These are phyloP conservation scores for Cercophora sp. DNA, from an alignment of 495 filamentous ascomycete species.

Conservation along the genomic window DNA sequence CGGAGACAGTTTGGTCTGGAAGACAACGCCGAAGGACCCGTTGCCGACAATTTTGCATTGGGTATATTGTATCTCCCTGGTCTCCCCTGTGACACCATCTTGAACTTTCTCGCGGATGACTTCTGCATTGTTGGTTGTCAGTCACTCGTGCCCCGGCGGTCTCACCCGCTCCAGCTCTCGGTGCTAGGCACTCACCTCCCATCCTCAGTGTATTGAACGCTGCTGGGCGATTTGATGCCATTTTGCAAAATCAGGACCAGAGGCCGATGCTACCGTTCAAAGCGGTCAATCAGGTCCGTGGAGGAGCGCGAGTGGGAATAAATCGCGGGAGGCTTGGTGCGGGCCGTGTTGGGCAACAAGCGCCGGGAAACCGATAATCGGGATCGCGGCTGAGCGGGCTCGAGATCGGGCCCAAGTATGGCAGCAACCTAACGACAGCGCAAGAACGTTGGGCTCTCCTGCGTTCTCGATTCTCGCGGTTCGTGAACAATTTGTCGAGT, in stretches of 20 bases:
- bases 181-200: constrained; percentile 44
- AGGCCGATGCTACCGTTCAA: constrained; percentile 32
- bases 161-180: neutral
- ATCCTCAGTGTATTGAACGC: constrained; percentile 52
- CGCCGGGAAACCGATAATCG: constrained; percentile 19
- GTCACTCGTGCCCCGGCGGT: neutral
- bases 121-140: constrained; percentile 52
- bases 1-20: constrained; percentile 96
- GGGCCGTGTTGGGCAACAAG: constrained; percentile 49
- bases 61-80: constrained; percentile 93
- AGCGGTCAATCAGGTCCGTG: constrained; percentile 13
- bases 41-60: constrained; percentile 99
- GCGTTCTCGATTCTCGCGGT: constrained; percentile 11
- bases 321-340: constrained; percentile 25
- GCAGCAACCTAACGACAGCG: constrained; percentile 11
- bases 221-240: constrained; percentile 50
- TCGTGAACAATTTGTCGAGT: constrained; percentile 9
- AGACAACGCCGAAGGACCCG: constrained; percentile 97
- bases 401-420: constrained; percentile 14
- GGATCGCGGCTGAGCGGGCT: constrained; percentile 16
- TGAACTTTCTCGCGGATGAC: constrained; percentile 98
- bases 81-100: constrained; percentile 94
- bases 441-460: neutral
- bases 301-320: constrained; percentile 25
- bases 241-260: constrained; percentile 28